These are phyloP conservation scores for Backusella psychrophila DNA, from an alignment of 192 early-diverging fungal genomes.

Conservation along the genomic window DNA sequence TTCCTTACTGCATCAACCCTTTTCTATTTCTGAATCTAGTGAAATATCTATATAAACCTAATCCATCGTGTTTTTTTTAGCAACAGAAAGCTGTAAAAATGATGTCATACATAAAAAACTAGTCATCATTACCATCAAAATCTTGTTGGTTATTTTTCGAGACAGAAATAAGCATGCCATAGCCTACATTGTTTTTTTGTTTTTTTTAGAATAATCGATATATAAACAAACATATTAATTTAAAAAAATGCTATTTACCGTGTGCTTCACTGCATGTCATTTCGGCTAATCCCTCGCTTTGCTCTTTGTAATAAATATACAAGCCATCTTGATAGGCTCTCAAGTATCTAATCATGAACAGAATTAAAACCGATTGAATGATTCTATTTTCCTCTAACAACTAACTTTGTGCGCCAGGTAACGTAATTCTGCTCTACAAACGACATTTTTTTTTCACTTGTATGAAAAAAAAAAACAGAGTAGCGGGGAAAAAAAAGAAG, in stretches of 20 bases:
- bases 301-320: conserved; percentile 55
- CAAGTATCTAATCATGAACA: conserved; percentile 33
- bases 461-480: not conserved
- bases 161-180: conserved; percentile 55
- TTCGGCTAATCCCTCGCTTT: conserved; percentile 43
- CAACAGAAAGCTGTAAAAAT: not conserved
- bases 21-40: conserved; percentile 43
- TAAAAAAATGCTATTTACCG: conserved; percentile 6
- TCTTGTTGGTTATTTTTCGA: conserved; percentile 50
- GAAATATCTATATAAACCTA: conserved; percentile 46
- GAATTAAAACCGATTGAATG: not conserved
- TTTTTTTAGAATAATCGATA: not conserved
- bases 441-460: not conserved
- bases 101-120: not conserved
- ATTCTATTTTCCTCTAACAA: not conserved
- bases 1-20: conserved; percentile 41
- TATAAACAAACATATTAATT: not conserved
- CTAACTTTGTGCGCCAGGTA: not conserved
- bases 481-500: not conserved
- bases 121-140: conserved; percentile 43
- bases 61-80: not conserved
- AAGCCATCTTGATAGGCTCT: conserved; percentile 43
- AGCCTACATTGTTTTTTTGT: conserved; percentile 31
- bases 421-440: conserved; percentile 3
- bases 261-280: conserved; percentile 56